Conservation (phyloP, 768 basidiomycete species). For the Tulasnella sp. region DNA sequence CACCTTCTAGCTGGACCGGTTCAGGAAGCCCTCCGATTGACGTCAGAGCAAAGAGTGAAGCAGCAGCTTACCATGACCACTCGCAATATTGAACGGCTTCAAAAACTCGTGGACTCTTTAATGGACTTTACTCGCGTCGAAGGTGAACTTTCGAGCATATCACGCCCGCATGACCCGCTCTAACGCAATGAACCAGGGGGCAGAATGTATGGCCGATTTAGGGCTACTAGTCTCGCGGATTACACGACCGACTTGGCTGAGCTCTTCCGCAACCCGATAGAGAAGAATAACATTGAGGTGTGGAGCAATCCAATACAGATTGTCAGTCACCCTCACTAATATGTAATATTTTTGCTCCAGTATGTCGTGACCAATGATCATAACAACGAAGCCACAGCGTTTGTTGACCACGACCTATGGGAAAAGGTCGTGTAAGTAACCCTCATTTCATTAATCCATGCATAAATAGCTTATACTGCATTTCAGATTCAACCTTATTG, state of each 20-base stretch:
- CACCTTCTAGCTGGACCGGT: constrained; percentile 30
- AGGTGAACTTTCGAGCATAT: constrained; percentile 27
- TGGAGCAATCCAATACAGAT: not conserved
- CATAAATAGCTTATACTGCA: not conserved
- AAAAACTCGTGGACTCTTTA: constrained; percentile 39
- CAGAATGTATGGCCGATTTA: constrained; percentile 35
- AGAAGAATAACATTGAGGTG: constrained; percentile 33
- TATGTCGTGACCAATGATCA: constrained; percentile 36
- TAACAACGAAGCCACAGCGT: constrained; percentile 30
- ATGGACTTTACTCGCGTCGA: constrained; percentile 39
- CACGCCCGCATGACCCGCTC: not conserved
- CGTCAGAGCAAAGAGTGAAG: constrained; percentile 29
- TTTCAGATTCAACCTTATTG: constrained; percentile 37
- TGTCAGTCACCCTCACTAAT: not conserved
- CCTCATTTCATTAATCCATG: not conserved
- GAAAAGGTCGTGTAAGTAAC: constrained; percentile 35
- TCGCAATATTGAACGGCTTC: constrained; percentile 38
- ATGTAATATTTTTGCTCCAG: not conserved
- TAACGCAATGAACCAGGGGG: constrained; percentile 3
- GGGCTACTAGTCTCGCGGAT: constrained; percentile 35
- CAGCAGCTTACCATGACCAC: constrained; percentile 31
- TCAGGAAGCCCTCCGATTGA: constrained; percentile 29
- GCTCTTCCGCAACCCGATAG: constrained; percentile 39
- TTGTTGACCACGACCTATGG: constrained; percentile 38
- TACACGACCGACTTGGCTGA: constrained; percentile 37